These are phyloP conservation scores for Creolimax fragrantissima DNA, from an alignment of 78 protist genomes.

Conservation along the genomic window DNA sequence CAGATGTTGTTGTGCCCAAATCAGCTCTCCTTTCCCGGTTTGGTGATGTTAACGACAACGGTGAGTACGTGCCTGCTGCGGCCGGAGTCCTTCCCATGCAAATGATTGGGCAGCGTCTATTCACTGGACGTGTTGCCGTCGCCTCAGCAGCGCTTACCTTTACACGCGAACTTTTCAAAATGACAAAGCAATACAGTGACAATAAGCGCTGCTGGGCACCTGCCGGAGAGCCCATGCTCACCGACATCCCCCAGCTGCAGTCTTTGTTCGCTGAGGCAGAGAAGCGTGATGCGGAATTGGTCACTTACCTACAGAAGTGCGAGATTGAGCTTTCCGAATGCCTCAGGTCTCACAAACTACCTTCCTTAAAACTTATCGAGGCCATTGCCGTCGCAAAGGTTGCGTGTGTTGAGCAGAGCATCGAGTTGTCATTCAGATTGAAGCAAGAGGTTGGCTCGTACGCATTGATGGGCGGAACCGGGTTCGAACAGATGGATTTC, in stretches of 20 bases:
- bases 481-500: conserved; percentile 26
- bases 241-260: conserved; percentile 2
- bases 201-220: not conserved
- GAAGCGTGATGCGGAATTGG: not conserved
- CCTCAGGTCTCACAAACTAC: not conserved
- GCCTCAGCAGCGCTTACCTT: not conserved
- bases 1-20: not conserved
- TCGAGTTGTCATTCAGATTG: not conserved
- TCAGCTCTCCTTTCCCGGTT: not conserved
- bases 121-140: not conserved
- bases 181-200: not conserved
- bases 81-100: not conserved
- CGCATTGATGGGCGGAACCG: conserved; percentile 10
- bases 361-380: not conserved
- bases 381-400: conserved; percentile 8
- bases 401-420: not conserved
- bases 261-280: not conserved
- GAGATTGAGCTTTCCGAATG: not conserved
- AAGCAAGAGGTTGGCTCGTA: conserved; percentile 24
- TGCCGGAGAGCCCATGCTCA: not conserved
- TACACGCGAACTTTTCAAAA: not conserved
- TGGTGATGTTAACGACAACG: not conserved
- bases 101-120: not conserved
- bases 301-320: not conserved
- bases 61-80: not conserved